Conservation (phyloP, 2,329 filamentous ascomycete genomes). For the Ilyonectria robusta region DNA sequence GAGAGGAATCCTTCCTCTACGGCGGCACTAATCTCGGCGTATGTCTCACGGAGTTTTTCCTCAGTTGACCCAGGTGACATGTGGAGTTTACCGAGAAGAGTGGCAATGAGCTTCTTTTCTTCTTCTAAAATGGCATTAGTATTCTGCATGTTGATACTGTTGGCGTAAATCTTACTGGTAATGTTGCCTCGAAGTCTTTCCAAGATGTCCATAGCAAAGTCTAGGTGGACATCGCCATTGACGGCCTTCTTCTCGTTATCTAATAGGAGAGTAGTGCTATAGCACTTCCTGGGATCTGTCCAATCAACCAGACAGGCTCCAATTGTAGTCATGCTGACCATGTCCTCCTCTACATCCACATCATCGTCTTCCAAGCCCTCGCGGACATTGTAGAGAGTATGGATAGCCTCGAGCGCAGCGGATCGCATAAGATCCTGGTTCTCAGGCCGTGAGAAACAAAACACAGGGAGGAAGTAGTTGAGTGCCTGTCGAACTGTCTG, state of each 20-base stretch:
- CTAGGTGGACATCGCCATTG: constrained; percentile 84
- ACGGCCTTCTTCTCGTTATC: constrained; percentile 75
- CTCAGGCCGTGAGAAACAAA: constrained; percentile 86
- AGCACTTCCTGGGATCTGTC: constrained; percentile 92
- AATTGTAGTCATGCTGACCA: constrained; percentile 84
- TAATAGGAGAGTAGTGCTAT: constrained; percentile 62
- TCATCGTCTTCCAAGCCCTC: constrained; percentile 83
- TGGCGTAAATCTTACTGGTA: constrained; percentile 70
- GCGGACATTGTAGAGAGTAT: constrained; percentile 80
- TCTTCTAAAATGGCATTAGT: constrained; percentile 71
- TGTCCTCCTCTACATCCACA: constrained; percentile 80
- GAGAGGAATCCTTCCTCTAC: constrained; percentile 73
- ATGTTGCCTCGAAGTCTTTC: constrained; percentile 78
- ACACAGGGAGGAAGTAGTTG: constrained; percentile 95
- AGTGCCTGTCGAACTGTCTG: constrained; percentile 88
- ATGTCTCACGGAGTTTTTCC: constrained; percentile 70
- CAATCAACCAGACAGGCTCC: constrained; percentile 91
- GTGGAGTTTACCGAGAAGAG: constrained; percentile 86
- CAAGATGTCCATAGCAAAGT: constrained; percentile 82
- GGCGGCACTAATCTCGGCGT: constrained; percentile 71
- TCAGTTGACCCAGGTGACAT: constrained; percentile 77
- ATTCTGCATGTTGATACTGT: not conserved
- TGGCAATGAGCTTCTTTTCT: constrained; percentile 85
- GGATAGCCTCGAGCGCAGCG: constrained; percentile 81
- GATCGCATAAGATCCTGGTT: constrained; percentile 87